A percentile compares a stretch with the other conserved stretches of the same genome.
phyloP scores from a whole-genome alignment of 768 basidiomycete species.

The Tylopilus intermedius region DNA sequence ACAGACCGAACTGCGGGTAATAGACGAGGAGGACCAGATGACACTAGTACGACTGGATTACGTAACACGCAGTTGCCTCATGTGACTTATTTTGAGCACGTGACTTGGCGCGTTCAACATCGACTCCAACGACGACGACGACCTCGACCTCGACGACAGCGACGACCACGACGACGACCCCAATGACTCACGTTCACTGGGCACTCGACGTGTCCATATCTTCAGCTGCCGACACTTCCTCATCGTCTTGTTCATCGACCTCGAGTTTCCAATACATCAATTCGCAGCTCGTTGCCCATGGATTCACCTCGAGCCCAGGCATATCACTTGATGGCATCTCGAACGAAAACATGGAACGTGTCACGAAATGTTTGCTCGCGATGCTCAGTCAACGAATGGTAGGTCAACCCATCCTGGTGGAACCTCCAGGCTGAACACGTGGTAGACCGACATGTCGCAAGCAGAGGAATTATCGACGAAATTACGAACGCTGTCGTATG shows the following conservation, averaged over 20 bases:
- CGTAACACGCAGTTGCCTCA: conserved; percentile 23
- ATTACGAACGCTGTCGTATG: conserved; percentile 71
- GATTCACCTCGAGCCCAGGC: conserved; percentile 61
- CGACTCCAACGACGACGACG: conserved; percentile 10
- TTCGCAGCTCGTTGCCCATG: conserved; percentile 77
- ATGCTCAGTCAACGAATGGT: conserved; percentile 78
- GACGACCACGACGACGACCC: conserved; percentile 12
- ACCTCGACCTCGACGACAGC: neutral
- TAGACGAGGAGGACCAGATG: conserved; percentile 8
- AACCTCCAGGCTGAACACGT: conserved; percentile 14
- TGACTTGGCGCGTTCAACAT: conserved; percentile 28
- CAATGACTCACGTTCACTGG: conserved; percentile 43
- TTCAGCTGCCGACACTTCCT: conserved; percentile 43
- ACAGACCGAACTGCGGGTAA: conserved; percentile 13
- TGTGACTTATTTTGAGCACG: conserved; percentile 17
- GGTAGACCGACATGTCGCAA: conserved; percentile 69
- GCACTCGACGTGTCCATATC: conserved; percentile 41
- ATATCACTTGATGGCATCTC: conserved; percentile 63
- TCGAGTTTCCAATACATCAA: conserved; percentile 77
- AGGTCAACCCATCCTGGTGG: conserved; percentile 27
- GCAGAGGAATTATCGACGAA: conserved; percentile 74
- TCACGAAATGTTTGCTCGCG: conserved; percentile 70
- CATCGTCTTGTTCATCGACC: conserved; percentile 43
- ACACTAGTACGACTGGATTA: conserved; percentile 12
- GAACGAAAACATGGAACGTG: conserved; percentile 47